Evolutionary conservation across 805 yeast species (phyloP).

Genomic region (Scheffersomyces stipitis): DNA sequence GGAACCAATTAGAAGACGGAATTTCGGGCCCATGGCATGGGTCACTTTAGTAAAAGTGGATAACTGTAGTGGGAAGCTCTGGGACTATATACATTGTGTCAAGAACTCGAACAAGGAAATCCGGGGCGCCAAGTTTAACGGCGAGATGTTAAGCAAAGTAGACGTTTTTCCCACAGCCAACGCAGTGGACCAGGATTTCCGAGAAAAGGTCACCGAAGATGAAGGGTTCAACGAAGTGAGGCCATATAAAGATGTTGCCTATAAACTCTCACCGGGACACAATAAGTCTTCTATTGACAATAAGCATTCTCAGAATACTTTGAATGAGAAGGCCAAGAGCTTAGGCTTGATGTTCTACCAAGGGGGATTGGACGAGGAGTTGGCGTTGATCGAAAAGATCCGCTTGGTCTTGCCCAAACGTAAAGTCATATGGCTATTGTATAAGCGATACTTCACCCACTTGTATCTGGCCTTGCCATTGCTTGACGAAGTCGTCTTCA

Average conservation of each 20-base stretch:
- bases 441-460: constrained; percentile 24
- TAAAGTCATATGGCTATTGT: constrained; percentile 24
- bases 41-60: constrained; percentile 39
- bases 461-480: constrained; percentile 28
- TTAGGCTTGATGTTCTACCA: constrained; percentile 19
- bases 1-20: constrained; percentile 37
- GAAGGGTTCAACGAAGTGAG: constrained; percentile 7
- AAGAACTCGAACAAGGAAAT: background rate
- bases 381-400: constrained; percentile 18
- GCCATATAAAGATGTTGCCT: constrained; percentile 3
- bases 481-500: constrained; percentile 26
- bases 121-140: background rate
- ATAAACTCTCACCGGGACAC: background rate
- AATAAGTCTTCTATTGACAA: background rate
- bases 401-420: constrained; percentile 20
- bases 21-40: constrained; percentile 56
- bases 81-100: constrained; percentile 13
- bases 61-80: constrained; percentile 13
- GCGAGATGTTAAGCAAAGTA: background rate
- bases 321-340: constrained; percentile 15
- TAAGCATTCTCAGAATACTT: background rate
- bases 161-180: background rate
- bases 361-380: constrained; percentile 17
- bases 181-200: constrained; percentile 4
- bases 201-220: constrained; percentile 7